A percentile compares a stretch with the other conserved stretches of the same genome.
Conservation (phyloP, 75 land plant genomes). For the Adiantum capillusveneris region DNA sequence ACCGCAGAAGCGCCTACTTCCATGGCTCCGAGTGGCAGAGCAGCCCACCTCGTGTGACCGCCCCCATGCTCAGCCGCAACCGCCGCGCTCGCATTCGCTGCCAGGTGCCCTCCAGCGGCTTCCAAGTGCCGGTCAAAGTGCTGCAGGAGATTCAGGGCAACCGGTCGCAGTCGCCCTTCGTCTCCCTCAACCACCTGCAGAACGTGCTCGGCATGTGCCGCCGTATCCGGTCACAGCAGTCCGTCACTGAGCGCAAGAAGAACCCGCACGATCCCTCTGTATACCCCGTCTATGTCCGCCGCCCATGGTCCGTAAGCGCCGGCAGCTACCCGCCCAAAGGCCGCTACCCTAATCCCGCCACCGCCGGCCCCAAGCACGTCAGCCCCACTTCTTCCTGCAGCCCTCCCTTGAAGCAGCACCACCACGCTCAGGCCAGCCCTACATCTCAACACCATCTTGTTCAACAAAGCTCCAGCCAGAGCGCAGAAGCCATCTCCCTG, state of each 20-base stretch:
- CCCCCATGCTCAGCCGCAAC: conserved; percentile 16
- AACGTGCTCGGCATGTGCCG: conserved; percentile 31
- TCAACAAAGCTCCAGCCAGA: too few relatives aligned
- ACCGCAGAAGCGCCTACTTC: too few relatives aligned
- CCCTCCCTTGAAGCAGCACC: not conserved
- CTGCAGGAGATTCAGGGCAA: conserved; percentile 16
- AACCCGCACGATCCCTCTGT: conserved; percentile 9
- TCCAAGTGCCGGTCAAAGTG: not conserved
- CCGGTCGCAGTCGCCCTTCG: conserved; percentile 17
- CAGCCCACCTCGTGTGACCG: conserved; percentile 10
- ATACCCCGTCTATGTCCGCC: conserved; percentile 12
- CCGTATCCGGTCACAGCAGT: conserved; percentile 20
- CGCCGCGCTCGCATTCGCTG: conserved; percentile 11
- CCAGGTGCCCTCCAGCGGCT: conserved; percentile 13
- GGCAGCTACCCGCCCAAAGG: not conserved
- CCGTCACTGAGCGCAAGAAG: conserved; percentile 11
- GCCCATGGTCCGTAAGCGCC: not conserved
- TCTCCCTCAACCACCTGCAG: conserved; percentile 22
- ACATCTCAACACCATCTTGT: too few relatives aligned
- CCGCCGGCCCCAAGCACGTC: too few relatives aligned
- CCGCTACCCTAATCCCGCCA: too few relatives aligned
- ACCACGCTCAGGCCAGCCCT: too few relatives aligned
- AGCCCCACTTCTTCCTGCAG: conserved; percentile 5
- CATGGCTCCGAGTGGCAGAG: conserved; percentile 12
- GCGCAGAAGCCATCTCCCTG: too few relatives aligned